A percentile compares a stretch with the other conserved stretches of the same genome.
These are phyloP conservation scores for Nitzschia putrida DNA, from an alignment of 108 stramenopile genomes.

Conservation along the genomic window DNA sequence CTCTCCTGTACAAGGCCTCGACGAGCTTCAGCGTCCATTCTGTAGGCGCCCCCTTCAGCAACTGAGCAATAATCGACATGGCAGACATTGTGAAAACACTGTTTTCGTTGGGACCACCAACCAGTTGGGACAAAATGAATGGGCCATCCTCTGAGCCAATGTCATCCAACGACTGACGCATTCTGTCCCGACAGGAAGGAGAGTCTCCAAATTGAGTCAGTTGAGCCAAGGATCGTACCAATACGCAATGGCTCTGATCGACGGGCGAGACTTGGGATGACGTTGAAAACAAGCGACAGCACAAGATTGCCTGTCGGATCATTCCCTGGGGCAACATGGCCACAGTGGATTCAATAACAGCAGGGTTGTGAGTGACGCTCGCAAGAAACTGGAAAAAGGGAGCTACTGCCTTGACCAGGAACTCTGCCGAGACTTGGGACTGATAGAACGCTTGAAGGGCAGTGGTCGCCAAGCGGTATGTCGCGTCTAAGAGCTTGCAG, in stretches of 20 bases:
- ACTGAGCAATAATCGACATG: slow-evolving; percentile 24
- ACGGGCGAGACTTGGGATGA: not conserved
- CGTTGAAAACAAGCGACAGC: slow-evolving; percentile 11
- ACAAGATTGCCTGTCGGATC: slow-evolving; percentile 26
- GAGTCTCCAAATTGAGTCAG: slow-evolving; percentile 21
- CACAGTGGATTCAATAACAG: slow-evolving; percentile 19
- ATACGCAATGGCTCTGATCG: not conserved
- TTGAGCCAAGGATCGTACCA: slow-evolving; percentile 18
- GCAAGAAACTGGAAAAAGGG: slow-evolving; percentile 33
- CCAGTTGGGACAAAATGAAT: slow-evolving; percentile 13
- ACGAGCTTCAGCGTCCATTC: slow-evolving; percentile 25
- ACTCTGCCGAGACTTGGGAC: not conserved
- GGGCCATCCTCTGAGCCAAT: slow-evolving; percentile 13
- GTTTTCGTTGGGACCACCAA: not conserved
- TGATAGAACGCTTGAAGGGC: slow-evolving; percentile 30
- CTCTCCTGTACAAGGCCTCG: slow-evolving; percentile 11
- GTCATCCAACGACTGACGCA: slow-evolving; percentile 23
- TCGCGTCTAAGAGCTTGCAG: slow-evolving; percentile 58
- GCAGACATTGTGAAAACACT: slow-evolving; percentile 5
- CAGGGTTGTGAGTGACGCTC: slow-evolving; percentile 16
- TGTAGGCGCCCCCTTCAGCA: slow-evolving; percentile 26
- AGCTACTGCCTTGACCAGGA: slow-evolving; percentile 24
- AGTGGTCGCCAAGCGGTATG: slow-evolving; percentile 44
- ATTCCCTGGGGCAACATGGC: slow-evolving; percentile 18
- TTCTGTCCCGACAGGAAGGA: slow-evolving; percentile 2